phyloP scores from a whole-genome alignment of 345 rosid species.

The Eucalyptus albens region DNA sequence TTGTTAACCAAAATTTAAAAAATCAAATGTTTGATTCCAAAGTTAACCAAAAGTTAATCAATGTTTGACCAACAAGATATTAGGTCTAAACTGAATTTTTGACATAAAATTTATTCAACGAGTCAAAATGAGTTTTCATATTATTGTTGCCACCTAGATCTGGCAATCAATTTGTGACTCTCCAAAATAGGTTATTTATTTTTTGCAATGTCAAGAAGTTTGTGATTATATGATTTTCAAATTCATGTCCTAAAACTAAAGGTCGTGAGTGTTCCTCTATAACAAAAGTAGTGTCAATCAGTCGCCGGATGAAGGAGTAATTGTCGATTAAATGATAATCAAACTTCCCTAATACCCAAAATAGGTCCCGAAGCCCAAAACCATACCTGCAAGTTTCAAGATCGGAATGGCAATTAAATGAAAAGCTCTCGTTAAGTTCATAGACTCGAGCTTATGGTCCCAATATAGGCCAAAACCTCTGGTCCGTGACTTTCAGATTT shows the following conservation, averaged over 20 bases:
- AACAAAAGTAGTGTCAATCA: neutral
- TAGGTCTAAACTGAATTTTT: neutral
- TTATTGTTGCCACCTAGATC: neutral
- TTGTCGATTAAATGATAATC: neutral
- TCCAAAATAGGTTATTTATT: neutral
- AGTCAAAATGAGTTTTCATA: neutral
- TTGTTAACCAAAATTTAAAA: too few relatives aligned
- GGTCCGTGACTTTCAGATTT: neutral
- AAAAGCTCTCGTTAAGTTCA: neutral
- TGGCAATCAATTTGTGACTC: neutral
- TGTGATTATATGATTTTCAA: neutral
- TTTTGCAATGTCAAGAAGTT: neutral
- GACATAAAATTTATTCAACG: neutral
- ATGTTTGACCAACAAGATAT: neutral
- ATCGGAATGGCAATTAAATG: neutral
- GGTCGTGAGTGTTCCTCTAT: rapidly evolving
- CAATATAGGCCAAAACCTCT: neutral
- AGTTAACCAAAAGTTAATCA: neutral
- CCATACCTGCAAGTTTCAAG: neutral
- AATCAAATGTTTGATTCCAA: neutral
- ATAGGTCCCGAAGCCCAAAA: neutral
- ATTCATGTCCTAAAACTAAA: neutral
- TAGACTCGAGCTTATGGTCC: neutral
- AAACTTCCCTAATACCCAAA: neutral
- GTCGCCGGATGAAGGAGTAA: neutral